Conservation (phyloP, 192 early-diverging fungal species). For the Funneliformis geosporum region DNA sequence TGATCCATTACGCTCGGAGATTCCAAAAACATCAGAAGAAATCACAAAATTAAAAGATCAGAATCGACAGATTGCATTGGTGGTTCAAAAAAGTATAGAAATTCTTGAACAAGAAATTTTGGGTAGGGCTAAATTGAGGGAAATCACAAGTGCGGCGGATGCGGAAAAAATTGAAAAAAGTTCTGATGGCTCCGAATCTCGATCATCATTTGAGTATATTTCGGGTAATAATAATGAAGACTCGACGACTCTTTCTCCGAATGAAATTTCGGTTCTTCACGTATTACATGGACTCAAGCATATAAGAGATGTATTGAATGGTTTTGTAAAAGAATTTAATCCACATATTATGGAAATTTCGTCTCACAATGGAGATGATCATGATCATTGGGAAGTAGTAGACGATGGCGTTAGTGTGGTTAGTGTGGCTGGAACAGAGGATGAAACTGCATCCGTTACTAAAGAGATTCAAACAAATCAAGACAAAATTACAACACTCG, state of each 20-base stretch:
- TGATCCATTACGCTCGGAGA: not conserved
- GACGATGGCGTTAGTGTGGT: slow-evolving; percentile 32
- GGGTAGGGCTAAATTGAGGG: slow-evolving; percentile 11
- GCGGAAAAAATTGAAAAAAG: slow-evolving; percentile 29
- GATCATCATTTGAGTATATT: slow-evolving; percentile 30
- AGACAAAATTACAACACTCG: not conserved
- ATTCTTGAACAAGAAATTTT: slow-evolving; percentile 53
- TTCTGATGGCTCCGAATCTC: slow-evolving; percentile 17
- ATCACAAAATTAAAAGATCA: slow-evolving; percentile 26
- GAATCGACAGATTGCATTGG: slow-evolving; percentile 39
- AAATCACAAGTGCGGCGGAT: slow-evolving; percentile 19
- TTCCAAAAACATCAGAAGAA: not conserved
- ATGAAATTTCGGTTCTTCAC: slow-evolving; percentile 44
- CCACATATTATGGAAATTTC: slow-evolving; percentile 35
- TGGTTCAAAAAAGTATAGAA: slow-evolving; percentile 41
- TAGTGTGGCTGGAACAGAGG: slow-evolving; percentile 26
- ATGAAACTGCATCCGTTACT: slow-evolving; percentile 22
- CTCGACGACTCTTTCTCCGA: slow-evolving; percentile 19
- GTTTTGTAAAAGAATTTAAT: slow-evolving; percentile 48
- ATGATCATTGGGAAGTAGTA: slow-evolving; percentile 35
- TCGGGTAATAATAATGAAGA: slow-evolving; percentile 12
- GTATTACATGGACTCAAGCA: slow-evolving; percentile 56
- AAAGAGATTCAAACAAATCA: slow-evolving; percentile 18
- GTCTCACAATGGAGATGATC: slow-evolving; percentile 20
- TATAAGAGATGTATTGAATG: slow-evolving; percentile 52